A percentile compares a stretch with the other conserved stretches of the same genome.
Evolutionary conservation across 2,329 filamentous ascomycete genomes (phyloP).

Genomic region (Tetracladium maxilliforme): DNA sequence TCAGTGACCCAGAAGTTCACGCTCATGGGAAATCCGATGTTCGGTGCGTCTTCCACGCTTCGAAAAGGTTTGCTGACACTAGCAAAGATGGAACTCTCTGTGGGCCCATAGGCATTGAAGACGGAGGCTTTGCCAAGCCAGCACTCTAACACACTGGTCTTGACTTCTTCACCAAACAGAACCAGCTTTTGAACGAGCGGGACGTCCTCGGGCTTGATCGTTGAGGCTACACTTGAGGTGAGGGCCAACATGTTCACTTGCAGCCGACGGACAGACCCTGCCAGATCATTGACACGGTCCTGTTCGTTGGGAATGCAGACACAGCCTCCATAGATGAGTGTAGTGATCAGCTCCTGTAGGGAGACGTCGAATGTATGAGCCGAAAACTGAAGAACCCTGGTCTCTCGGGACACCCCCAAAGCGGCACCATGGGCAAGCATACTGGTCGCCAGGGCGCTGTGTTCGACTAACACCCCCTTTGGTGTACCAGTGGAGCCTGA

Average conservation of each 20-base stretch:
- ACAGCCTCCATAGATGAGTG: conserved; percentile 24
- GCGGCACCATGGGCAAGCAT: conserved; percentile 4
- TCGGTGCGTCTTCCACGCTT: no score
- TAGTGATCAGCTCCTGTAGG: conserved; percentile 20
- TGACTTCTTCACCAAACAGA: conserved; percentile 17
- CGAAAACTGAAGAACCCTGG: conserved; percentile 24
- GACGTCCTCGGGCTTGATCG: conserved; percentile 9
- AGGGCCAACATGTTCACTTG: conserved; percentile 10
- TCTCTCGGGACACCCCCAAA: conserved; percentile 1
- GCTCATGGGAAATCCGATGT: conserved; percentile 3
- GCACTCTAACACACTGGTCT: conserved; percentile 17
- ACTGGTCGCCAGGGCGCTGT: conserved; percentile 8
- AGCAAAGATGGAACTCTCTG: conserved; percentile 8
- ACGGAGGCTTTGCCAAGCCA: conserved; percentile 21
- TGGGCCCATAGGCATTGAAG: conserved; percentile 25
- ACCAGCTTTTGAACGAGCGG: conserved; percentile 9
- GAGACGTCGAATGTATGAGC: conserved; percentile 27
- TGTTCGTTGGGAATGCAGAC: conserved; percentile 29
- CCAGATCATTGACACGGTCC: conserved; percentile 19
- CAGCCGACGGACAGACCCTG: conserved; percentile 11
- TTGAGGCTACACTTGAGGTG: conserved; percentile 13
- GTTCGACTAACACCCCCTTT: conserved; percentile 27
- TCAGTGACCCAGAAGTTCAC: conserved; percentile 2
- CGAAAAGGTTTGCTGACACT: no score
- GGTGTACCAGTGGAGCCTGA: conserved; percentile 34